phyloP scores from a whole-genome alignment of 108 stramenopile species.

The Parietichytrium sp. region DNA sequence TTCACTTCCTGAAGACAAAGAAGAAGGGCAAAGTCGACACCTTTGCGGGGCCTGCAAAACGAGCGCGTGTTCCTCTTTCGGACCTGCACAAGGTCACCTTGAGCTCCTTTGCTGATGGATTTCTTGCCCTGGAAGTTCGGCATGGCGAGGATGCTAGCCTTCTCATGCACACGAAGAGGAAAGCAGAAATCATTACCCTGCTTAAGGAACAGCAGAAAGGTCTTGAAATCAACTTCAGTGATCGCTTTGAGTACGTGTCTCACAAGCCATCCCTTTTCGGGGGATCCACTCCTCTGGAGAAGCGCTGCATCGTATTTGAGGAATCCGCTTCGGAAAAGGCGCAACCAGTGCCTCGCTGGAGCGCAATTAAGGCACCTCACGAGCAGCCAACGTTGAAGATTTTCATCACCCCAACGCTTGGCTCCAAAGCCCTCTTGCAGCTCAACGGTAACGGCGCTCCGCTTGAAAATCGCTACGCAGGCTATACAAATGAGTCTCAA shows the following conservation, averaged over 20 bases:
- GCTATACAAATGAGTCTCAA: too few species aligned
- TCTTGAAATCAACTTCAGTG: not conserved
- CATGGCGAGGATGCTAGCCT: not conserved
- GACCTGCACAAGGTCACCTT: not conserved
- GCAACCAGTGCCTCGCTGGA: not conserved
- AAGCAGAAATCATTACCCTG: slow-evolving; percentile 29
- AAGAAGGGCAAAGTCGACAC: not conserved
- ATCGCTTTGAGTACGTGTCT: slow-evolving; percentile 18
- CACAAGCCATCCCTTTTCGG: slow-evolving; percentile 28
- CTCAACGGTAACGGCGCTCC: too few species aligned
- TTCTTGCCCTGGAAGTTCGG: slow-evolving; percentile 6
- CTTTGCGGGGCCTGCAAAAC: not conserved
- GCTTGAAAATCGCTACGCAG: too few species aligned
- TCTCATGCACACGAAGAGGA: not conserved
- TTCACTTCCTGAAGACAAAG: not conserved
- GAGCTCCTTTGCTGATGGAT: slow-evolving; percentile 20
- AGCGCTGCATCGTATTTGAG: not conserved
- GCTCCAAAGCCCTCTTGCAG: slow-evolving; percentile 10
- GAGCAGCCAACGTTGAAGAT: not conserved
- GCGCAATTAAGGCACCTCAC: not conserved
- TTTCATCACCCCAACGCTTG: not conserved
- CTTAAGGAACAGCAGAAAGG: not conserved
- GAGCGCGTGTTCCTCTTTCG: not conserved
- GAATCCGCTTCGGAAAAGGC: not conserved
- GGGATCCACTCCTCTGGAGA: not conserved